phyloP scores from a whole-genome alignment of 2,329 filamentous ascomycete species.

The Exophiala aquamarina region DNA sequence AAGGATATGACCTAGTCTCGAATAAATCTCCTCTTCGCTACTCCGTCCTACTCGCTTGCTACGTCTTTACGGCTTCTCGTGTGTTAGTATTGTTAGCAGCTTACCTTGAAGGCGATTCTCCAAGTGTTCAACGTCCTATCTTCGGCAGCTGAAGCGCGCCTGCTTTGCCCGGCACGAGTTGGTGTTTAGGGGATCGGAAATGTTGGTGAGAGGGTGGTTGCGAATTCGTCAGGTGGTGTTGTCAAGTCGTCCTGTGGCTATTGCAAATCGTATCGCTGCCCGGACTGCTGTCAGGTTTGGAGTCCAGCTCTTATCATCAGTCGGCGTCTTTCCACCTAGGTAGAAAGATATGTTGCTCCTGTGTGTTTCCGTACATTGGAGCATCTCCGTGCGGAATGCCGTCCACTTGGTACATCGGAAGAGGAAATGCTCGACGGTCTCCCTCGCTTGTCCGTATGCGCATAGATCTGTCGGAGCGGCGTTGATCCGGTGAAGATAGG shows the following conservation, averaged over 20 bases:
- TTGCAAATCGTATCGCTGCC: conserved; percentile 33
- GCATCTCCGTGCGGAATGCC: conserved; percentile 26
- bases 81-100: conserved; percentile 32
- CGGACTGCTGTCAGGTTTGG: conserved; percentile 33
- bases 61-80: conserved; percentile 28
- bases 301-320: conserved; percentile 29
- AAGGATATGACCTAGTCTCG: conserved; percentile 26
- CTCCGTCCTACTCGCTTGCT: conserved; percentile 24
- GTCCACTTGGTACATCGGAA: conserved; percentile 32
- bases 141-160: conserved; percentile 36
- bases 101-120: conserved; percentile 36
- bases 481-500: conserved; percentile 25
- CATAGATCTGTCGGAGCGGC: conserved; percentile 23
- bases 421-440: conserved; percentile 33
- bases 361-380: conserved; percentile 27
- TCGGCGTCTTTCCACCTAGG: conserved; percentile 28
- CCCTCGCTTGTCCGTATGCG: conserved; percentile 26
- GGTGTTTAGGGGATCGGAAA: conserved; percentile 6
- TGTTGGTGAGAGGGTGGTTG: conserved; percentile 23
- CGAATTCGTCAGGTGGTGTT: conserved; percentile 18
- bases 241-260: conserved; percentile 29
- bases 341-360: conserved; percentile 32
- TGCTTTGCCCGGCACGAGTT: conserved; percentile 30
- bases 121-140: conserved; percentile 39
- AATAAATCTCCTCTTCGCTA: conserved; percentile 23